These are phyloP conservation scores for Gaultheria prostrata DNA, from an alignment of 148 eudicot genomes.

Conservation along the genomic window DNA sequence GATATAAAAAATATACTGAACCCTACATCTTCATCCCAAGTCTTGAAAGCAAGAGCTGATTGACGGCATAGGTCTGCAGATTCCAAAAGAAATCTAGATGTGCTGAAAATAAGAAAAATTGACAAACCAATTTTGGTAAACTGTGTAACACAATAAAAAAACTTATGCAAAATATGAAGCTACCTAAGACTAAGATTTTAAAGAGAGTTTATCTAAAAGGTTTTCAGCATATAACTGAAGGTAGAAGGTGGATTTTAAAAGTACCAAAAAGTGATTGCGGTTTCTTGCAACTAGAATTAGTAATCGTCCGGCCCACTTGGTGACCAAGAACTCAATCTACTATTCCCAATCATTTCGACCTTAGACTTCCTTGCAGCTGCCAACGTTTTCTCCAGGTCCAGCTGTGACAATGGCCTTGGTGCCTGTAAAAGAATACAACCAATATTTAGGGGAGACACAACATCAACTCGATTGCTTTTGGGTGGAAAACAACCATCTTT, in stretches of 20 bases:
- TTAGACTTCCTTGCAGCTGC: constrained; percentile 6
- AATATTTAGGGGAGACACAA: not conserved
- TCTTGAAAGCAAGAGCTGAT: not conserved
- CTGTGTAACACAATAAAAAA: not conserved
- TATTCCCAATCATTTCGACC: not conserved
- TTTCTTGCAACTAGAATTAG: not conserved
- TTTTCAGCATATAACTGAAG: not conserved
- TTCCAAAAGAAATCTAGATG: not conserved
- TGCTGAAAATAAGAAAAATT: not conserved
- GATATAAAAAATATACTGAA: too few relatives aligned
- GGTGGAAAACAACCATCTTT: not conserved
- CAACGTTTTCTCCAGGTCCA: constrained; percentile 19
- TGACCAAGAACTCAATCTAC: constrained; percentile 18
- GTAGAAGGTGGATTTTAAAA: not conserved
- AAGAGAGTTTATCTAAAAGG: not conserved
- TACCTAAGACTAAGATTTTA: not conserved
- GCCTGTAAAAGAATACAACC: not conserved
- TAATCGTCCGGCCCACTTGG: not conserved
- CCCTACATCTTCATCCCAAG: not conserved
- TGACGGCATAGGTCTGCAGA: not conserved
- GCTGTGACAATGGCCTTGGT: constrained; percentile 15
- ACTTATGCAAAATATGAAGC: not conserved
- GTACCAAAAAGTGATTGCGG: not conserved
- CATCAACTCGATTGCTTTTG: not conserved
- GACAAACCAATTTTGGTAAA: not conserved